These are phyloP conservation scores for Glaciozyma antarctica DNA, from an alignment of 768 basidiomycete genomes.

Conservation along the genomic window DNA sequence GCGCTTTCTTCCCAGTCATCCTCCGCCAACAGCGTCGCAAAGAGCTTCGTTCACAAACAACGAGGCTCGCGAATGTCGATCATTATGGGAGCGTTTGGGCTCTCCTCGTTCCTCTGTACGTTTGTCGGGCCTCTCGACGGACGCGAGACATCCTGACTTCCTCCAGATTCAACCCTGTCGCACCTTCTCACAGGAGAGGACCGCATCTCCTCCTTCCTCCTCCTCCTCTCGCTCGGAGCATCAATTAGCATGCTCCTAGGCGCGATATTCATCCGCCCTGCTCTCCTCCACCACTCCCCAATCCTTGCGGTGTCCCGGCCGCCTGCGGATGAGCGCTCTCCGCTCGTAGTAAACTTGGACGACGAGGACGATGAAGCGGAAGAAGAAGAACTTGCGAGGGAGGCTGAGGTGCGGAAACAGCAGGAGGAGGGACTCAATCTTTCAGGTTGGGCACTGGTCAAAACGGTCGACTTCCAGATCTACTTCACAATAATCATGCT, in stretches of 20 bases:
- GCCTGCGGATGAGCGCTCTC: no score
- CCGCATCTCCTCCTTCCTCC: slow-evolving; percentile 19
- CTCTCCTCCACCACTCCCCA: not conserved
- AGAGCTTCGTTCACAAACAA: slow-evolving; percentile 19
- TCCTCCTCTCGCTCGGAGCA: slow-evolving; percentile 19
- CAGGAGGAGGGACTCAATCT: slow-evolving; percentile 10
- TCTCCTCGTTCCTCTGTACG: slow-evolving; percentile 25
- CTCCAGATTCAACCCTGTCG: slow-evolving; percentile 16
- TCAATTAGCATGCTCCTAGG: slow-evolving; percentile 17
- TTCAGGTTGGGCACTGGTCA: slow-evolving; percentile 6
- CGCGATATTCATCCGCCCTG: slow-evolving; percentile 9
- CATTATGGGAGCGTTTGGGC: slow-evolving; percentile 18
- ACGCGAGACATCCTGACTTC: no score
- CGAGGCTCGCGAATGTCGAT: slow-evolving; percentile 18
- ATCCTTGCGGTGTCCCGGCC: not conserved
- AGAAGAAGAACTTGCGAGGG: not conserved
- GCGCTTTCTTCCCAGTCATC: not conserved
- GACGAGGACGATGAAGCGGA: not conserved
- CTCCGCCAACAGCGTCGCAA: slow-evolving; percentile 24
- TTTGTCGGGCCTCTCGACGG: not conserved
- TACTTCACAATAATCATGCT: slow-evolving; percentile 9
- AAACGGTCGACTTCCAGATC: slow-evolving; percentile 2
- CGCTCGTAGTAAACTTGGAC: no score
- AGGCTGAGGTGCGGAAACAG: slow-evolving; percentile 6
- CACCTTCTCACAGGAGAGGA: slow-evolving; percentile 10